Percentiles rank a stretch among this genome's conserved stretches.
Conservation (phyloP, 2,329 filamentous ascomycete species). For the Cytospora leucostoma region DNA sequence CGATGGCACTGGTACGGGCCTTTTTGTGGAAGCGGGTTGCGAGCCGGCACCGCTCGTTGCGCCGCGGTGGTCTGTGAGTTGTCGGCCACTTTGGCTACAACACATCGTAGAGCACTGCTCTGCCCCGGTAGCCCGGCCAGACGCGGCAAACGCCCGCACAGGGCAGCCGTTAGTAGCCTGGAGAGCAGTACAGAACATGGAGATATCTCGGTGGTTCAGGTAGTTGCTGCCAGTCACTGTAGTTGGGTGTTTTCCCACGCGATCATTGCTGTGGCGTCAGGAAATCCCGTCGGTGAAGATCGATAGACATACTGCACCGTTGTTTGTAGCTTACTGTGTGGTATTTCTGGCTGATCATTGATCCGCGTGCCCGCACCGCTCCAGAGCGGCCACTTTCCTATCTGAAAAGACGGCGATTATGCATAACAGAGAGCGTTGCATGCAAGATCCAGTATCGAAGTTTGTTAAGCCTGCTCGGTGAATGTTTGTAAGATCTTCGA, state of each 20-base stretch:
- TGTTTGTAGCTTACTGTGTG: slow-evolving; percentile 1
- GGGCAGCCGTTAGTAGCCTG: not conserved
- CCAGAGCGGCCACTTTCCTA: slow-evolving; percentile 14
- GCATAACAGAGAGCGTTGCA: slow-evolving; percentile 6
- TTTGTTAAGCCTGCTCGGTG: no score
- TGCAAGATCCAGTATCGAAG: slow-evolving; percentile 2
- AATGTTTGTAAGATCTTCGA: not conserved
- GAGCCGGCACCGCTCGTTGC: not conserved
- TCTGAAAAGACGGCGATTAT: slow-evolving; percentile 14
- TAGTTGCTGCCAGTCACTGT: not conserved
- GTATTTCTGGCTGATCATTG: not conserved
- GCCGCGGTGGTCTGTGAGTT: slow-evolving; percentile 12
- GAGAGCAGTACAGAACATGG: slow-evolving; percentile 8
- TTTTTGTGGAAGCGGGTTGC: slow-evolving; percentile 19
- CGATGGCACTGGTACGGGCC: slow-evolving; percentile 20
- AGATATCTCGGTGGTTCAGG: slow-evolving; percentile 19
- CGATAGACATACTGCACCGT: slow-evolving; percentile 13
- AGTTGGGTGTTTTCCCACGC: not conserved
- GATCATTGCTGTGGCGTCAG: slow-evolving; percentile 11
- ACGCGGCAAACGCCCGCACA: slow-evolving; percentile 6
- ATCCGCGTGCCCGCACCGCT: not conserved
- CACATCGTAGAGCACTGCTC: not conserved
- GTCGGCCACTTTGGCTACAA: slow-evolving; percentile 6
- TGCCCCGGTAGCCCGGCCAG: not conserved
- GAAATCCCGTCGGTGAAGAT: slow-evolving; percentile 24